Evolutionary conservation across 225 moss, liverwort and hornwort genomes (phyloP).

Genomic region (Polytrichum formosum): DNA sequence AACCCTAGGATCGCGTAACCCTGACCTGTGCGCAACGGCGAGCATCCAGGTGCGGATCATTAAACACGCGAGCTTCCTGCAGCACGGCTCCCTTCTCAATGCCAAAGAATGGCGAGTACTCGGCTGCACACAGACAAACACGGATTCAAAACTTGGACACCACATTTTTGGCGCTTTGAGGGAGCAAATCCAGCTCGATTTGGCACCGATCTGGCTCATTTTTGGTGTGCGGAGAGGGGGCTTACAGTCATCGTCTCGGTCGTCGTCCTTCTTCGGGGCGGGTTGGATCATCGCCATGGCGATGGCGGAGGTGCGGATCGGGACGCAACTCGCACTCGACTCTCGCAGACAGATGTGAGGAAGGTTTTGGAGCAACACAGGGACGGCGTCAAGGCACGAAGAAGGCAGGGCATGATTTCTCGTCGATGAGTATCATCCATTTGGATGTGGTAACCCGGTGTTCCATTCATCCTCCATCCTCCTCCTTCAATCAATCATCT

Average conservation of each 20-base stretch:
- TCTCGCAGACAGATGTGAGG: too few species aligned
- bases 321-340: too few species aligned
- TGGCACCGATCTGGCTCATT: slow-evolving; percentile 6
- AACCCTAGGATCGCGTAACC: background rate
- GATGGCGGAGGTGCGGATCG: slow-evolving; percentile 9
- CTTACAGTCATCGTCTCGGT: slow-evolving; percentile 83
- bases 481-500: too few species aligned
- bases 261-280: slow-evolving; percentile 82
- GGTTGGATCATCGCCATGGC: slow-evolving; percentile 82
- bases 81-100: slow-evolving; percentile 88
- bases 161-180: too few species aligned
- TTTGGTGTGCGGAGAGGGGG: background rate
- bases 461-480: too few species aligned
- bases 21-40: slow-evolving; percentile 82
- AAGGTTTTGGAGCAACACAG: too few species aligned
- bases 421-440: too few species aligned
- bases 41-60: slow-evolving; percentile 85
- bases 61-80: slow-evolving; percentile 87
- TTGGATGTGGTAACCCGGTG: too few species aligned
- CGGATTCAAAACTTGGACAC: background rate
- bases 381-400: too few species aligned
- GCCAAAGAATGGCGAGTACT: slow-evolving; percentile 80
- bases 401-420: too few species aligned
- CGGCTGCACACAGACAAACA: slow-evolving; percentile 45
- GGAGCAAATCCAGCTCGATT: slow-evolving; percentile 13